Conservation (phyloP, 345 rosid genomes). For the Rubroshorea leprosula region DNA sequence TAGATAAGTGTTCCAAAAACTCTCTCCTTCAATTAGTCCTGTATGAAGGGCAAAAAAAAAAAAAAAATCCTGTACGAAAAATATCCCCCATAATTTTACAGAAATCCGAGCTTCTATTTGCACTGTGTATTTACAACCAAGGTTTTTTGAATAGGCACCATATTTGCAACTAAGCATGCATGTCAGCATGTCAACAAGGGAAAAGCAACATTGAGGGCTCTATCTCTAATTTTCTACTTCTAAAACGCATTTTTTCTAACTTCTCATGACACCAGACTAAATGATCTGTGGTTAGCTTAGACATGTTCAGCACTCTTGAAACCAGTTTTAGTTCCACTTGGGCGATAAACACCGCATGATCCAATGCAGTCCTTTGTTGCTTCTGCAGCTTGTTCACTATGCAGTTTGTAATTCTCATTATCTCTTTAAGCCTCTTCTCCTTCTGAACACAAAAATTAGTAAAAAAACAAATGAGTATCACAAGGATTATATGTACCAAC, state of each 20-base stretch:
- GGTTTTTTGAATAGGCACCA: too few species aligned
- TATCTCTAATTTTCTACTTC: constrained; percentile 42
- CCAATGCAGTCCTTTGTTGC: constrained; percentile 28
- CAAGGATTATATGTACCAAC: background rate
- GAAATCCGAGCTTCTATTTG: background rate
- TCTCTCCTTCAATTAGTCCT: too few species aligned
- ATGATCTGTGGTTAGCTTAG: constrained; percentile 51
- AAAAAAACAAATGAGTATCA: background rate
- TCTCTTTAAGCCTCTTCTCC: constrained; percentile 66
- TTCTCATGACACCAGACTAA: constrained; percentile 76
- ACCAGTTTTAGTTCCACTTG: constrained; percentile 58
- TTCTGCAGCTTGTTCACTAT: constrained; percentile 55
- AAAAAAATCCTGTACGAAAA: background rate
- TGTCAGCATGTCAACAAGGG: constrained; percentile 57
- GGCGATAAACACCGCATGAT: constrained; percentile 40
- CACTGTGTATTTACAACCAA: background rate
- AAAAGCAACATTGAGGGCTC: constrained; percentile 67
- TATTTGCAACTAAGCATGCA: too few species aligned
- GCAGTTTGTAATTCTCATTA: constrained; percentile 51
- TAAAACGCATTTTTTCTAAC: constrained; percentile 38
- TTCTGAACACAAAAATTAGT: constrained; percentile 35
- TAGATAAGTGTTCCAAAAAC: too few species aligned
- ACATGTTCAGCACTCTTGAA: constrained; percentile 65
- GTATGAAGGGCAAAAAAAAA: too few species aligned
- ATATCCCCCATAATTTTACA: background rate